Base-by-base conservation (phyloP, 2,329 filamentous ascomycete species). In the Pyrenochaeta sp. region DNA sequence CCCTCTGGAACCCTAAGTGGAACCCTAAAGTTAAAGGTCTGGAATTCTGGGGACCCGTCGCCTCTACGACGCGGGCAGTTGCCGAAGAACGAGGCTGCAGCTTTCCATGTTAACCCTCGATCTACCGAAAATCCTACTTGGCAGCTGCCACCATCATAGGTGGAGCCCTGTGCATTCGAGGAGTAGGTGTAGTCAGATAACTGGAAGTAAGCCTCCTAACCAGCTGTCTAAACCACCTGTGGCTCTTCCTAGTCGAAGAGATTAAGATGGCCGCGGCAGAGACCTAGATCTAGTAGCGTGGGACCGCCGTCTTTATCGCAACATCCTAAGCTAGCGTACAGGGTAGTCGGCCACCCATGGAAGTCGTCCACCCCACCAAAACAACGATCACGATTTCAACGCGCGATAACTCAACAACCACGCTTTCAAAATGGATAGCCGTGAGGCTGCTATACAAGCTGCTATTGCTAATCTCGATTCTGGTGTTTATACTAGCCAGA, bases 241-340 rank as follows among this genome's bases (percentile, higher is more conserved):
- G 76, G 49, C 55, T 78, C 72, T 9, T 71, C 67, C 7, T 74
- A 77, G 41, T 72, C 73, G 5, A 81, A 64, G 10, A 78, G 73
- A 15, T 66, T 55, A 9, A 77, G 69, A 59, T 80, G 76, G 42
- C 77, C 76, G 23, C 72, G 68, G 62, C 78, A 80, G 37, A 71
- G 70, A 18, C 69, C 73, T 45, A 64, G 64, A 2, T 40, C 51
- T 45, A 63, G 59, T 4, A 64, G 20, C 20, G 41, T 58, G 41
- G 36, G 51, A 15, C 29, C n/a, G 12, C 55, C 69, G 7, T 58
- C 30, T n/a, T 46, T 49, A 39, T 76, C 76, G 50, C 77, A 79
- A 64, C 76, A 79, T 51, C 78, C 72, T 60, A 75, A 78, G 0
- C 77, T 77, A 55, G 74, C 78, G n/a, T n/a, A n/a, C n/a, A n/a